A percentile compares a stretch with the other conserved stretches of the same genome.
These are phyloP conservation scores for Piper longum DNA, from an alignment of 164 flowering plant species.

Conservation along the genomic window DNA sequence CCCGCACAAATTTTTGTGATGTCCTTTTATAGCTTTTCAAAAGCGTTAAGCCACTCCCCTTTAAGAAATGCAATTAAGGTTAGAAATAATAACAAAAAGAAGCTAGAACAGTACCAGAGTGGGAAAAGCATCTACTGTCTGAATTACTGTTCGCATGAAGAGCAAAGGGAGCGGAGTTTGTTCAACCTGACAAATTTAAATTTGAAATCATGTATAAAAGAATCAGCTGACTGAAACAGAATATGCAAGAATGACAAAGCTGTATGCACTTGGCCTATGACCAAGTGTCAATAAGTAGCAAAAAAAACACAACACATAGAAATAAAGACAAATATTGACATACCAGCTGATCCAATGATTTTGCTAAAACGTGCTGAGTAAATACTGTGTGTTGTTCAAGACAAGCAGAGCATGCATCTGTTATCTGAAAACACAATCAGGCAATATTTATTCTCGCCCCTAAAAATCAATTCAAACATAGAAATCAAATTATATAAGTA, in stretches of 20 bases:
- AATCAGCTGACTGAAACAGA: not conserved
- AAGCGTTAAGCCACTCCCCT: not conserved
- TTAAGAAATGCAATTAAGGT: not conserved
- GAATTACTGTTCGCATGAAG: conserved; percentile 96
- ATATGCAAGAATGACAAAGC: not conserved
- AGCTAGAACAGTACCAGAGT: conserved; percentile 42
- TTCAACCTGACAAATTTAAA: conserved; percentile 51
- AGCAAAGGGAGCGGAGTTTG: conserved; percentile 81
- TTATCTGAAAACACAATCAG: conserved; percentile 42
- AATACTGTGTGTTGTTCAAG: conserved; percentile 97
- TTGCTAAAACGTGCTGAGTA: conserved; percentile 86
- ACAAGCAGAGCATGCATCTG: conserved; percentile 93
- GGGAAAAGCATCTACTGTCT: conserved; percentile 94
- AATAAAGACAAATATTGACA: conserved; percentile 6
- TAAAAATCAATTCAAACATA: not conserved
- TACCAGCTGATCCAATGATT: conserved; percentile 89
- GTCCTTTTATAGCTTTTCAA: too few species aligned
- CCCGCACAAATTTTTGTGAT: too few species aligned
- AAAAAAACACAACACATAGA: not conserved
- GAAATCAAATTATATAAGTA: not conserved
- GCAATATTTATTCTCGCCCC: not conserved
- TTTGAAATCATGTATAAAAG: not conserved
- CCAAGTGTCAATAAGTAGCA: not conserved
- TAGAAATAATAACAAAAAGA: not conserved
- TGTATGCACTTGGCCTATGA: not conserved